Evolutionary conservation across 2,329 filamentous ascomycete species (phyloP).

Genomic region (Cladosporium sp.): DNA sequence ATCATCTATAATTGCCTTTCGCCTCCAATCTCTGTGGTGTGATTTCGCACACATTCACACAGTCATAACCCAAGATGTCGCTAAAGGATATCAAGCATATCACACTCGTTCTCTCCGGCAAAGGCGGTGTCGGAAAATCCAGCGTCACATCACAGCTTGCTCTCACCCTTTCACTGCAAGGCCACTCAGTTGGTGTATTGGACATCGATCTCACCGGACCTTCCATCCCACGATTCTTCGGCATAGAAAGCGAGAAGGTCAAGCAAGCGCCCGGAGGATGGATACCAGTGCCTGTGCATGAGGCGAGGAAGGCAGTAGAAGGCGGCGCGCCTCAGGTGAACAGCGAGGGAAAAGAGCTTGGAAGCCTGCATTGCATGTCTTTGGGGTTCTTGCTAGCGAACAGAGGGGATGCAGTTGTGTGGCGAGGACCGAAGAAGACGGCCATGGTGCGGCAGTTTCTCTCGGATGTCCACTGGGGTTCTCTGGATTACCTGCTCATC

Average conservation of each 20-base stretch:
- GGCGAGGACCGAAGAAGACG: conserved; percentile 97
- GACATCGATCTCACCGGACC: conserved; percentile 96
- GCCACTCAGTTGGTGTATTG: conserved; percentile 87
- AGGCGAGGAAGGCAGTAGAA: conserved; percentile 37
- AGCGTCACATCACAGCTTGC: conserved; percentile 96
- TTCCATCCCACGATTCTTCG: conserved; percentile 92
- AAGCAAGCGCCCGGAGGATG: conserved; percentile 88
- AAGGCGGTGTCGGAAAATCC: conserved; percentile 97
- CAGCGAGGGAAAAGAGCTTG: conserved; percentile 39
- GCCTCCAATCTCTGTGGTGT: neutral
- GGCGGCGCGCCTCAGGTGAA: neutral
- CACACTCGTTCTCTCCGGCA: conserved; percentile 83
- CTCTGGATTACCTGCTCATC: conserved; percentile 86
- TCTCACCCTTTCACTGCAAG: conserved; percentile 77
- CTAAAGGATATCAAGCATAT: conserved; percentile 71
- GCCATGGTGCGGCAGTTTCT: conserved; percentile 98
- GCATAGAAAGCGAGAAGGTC: conserved; percentile 83
- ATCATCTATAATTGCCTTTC: neutral
- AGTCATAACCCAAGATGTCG: conserved; percentile 50
- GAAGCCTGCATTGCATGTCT: conserved; percentile 79
- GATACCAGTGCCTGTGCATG: conserved; percentile 83
- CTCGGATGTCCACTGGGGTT: conserved; percentile 82
- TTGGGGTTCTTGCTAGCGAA: conserved; percentile 83
- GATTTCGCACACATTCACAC: neutral
- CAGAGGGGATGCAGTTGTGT: conserved; percentile 88